A percentile compares a stretch with the other conserved stretches of the same genome.
These are phyloP conservation scores for Paraglomus occultum DNA, from an alignment of 192 early-diverging fungal species.

Conservation along the genomic window DNA sequence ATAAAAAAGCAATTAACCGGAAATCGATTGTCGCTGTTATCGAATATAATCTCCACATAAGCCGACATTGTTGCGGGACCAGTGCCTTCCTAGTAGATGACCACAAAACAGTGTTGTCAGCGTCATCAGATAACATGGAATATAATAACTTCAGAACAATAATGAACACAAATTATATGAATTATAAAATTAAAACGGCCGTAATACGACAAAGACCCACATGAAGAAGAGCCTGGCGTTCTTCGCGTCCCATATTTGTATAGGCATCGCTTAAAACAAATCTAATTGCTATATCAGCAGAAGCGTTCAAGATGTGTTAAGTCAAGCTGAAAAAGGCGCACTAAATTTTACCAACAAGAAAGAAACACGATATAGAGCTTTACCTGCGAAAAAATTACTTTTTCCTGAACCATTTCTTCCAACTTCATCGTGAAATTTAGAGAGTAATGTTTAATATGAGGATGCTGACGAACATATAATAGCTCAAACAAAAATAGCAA, in stretches of 20 bases:
- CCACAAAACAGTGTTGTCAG: not conserved
- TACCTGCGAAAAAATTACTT: constrained; percentile 96
- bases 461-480: not conserved
- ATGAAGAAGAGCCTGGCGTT: constrained; percentile 91
- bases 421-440: constrained; percentile 43
- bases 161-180: not conserved
- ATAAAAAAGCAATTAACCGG: constrained; percentile 55
- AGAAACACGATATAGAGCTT: constrained; percentile 1
- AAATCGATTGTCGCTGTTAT: constrained; percentile 94
- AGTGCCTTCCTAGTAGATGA: constrained; percentile 71
- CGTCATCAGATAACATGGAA: not conserved
- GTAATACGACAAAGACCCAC: constrained; percentile 39
- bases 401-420: constrained; percentile 98
- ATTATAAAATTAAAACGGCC: not conserved
- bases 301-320: not conserved
- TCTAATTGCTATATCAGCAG: constrained; percentile 68
- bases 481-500: not conserved
- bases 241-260: constrained; percentile 86
- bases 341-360: constrained; percentile 18
- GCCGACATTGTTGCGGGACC: constrained; percentile 93
- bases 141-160: not conserved
- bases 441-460: not conserved
- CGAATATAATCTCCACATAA: constrained; percentile 94
- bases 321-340: constrained; percentile 1
- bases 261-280: constrained; percentile 97